Base-by-base conservation (phyloP, 306 rosid species). In the Senna siamea region DNA sequence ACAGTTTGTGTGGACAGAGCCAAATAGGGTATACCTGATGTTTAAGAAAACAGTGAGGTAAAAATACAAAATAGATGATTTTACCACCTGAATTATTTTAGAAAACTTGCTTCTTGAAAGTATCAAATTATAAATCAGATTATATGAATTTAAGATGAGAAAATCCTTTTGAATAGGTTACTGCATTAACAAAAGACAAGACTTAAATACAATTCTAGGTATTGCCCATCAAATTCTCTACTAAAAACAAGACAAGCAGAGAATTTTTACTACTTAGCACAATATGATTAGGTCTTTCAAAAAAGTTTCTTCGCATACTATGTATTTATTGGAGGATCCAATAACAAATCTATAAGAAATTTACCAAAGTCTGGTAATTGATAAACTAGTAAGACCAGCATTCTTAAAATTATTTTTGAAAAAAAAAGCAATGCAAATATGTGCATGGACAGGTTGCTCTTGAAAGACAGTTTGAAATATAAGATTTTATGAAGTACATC, bases 1-100 rank as follows among this genome's bases (percentile, higher is more conserved):
- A 94, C 76, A 94, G 20, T 79, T 83, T 91, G 84, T 94, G 98
- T 32, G 98, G 98, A 26, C 98, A 94, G 52, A 94, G 91, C 98
- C 98, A 94, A 51, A 94, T 64, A 7, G 98, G 98, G 83, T 94
- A 94, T 30, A 94, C 87, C 98, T 94, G 64, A 18, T 75, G 41
- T 43, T 51, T 74, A 69, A 62, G 37, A 18, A 62, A 37, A n/a
- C 4, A 37, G 30, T 26, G 12, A 13, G 7, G 3, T 74, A 59
- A 62, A 56, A 55, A 59, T 23, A 6, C 2, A 54, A n/a, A 17
- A 52, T 30, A 46, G 9, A 54, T 18, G n/a, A 50, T 44, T 1
- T 38, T 30, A 64, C 50, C 64, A 60, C 54, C 55, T 51, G 13
- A 37, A 59, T 35, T 23, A 34, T 34, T 10, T 6, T 10, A 46